Base-by-base conservation (phyloP, 768 basidiomycete species). In the Podaxis mareebaensis region DNA sequence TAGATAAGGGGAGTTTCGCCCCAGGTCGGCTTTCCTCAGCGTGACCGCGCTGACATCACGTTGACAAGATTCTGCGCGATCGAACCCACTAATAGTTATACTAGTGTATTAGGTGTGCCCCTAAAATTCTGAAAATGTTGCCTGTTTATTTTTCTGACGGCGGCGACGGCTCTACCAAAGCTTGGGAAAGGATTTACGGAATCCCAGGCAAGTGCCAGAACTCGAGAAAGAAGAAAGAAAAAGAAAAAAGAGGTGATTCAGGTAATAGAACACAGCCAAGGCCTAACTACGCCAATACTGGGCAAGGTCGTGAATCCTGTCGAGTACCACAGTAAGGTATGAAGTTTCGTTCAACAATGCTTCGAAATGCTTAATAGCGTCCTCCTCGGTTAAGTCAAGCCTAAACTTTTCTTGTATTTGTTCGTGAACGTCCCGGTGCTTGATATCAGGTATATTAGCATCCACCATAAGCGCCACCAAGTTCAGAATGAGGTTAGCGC, bases 291-390 rank as follows among this genome's bases (percentile, higher is more conserved):
- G 82, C 91, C 91, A 93, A 73, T 93, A 94, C 73, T 93, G 93
- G 30, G 92, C 92, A 70, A 92, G 77, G 69, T 93, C 91, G 72
- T 99, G 97, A 69, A 99, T 94, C 69, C 92, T 83, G 76, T 99
- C 97, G 67, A 99, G 80, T 53, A 99, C 90, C 28, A 91, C 93
- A 0, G 95, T 92, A 66, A 98, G 85, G 74, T 97, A 96, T 28
- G 92, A 94, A 2, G 93, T 97, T 73, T 99, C 96, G 72, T 96
- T 97, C 64, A 99, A 77, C 54, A 99, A 73, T 6, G 88, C 84
- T 77, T 99, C 96, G 70, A 99, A 97, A 71, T 96, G 93, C 76
- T 97, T 95, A 76, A 98, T 95, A 2, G 97, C 96, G 72, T 97
- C 93, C 74, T 97, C 96, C 74, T 99, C 96, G 4, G 92, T 93